Conservation (phyloP, 148 eudicot genomes). For the Rhododendron molle region DNA sequence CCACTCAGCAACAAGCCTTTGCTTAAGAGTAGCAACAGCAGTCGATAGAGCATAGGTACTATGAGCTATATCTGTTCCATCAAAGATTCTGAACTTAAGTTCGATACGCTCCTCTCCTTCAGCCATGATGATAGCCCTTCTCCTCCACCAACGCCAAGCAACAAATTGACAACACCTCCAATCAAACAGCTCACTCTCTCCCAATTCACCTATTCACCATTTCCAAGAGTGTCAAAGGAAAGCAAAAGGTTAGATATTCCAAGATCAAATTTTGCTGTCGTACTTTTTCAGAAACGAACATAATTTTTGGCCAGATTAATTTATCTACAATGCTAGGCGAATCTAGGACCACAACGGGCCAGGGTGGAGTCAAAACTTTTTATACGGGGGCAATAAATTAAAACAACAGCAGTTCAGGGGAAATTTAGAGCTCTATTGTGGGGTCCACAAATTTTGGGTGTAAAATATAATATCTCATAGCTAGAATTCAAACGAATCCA, state of each 20-base stretch:
- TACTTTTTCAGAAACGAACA: neutral
- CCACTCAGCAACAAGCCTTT: conserved; percentile 55
- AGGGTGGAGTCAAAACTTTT: neutral
- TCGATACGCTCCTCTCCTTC: conserved; percentile 39
- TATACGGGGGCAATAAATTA: neutral
- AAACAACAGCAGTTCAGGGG: neutral
- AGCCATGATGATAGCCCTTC: conserved; percentile 34
- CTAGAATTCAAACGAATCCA: neutral
- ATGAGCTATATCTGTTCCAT: conserved; percentile 54
- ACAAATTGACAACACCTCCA: neutral
- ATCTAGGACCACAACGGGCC: neutral
- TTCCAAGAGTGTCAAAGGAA: neutral
- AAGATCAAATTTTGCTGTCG: neutral
- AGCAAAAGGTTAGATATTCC: neutral
- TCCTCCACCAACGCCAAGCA: conserved; percentile 3
- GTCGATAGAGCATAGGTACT: conserved; percentile 38
- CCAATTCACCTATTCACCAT: conserved; percentile 30
- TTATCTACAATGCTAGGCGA: neutral
- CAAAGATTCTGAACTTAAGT: conserved; percentile 48
- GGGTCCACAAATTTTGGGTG: neutral
- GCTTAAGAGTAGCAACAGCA: conserved; percentile 46
- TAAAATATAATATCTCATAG: neutral
- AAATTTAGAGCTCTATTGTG: neutral
- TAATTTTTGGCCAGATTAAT: neutral
- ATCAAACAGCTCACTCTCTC: conserved; percentile 14